These are phyloP conservation scores for Byssoonygena ceratinophila DNA, from an alignment of 2,329 filamentous ascomycete species.

Conservation along the genomic window DNA sequence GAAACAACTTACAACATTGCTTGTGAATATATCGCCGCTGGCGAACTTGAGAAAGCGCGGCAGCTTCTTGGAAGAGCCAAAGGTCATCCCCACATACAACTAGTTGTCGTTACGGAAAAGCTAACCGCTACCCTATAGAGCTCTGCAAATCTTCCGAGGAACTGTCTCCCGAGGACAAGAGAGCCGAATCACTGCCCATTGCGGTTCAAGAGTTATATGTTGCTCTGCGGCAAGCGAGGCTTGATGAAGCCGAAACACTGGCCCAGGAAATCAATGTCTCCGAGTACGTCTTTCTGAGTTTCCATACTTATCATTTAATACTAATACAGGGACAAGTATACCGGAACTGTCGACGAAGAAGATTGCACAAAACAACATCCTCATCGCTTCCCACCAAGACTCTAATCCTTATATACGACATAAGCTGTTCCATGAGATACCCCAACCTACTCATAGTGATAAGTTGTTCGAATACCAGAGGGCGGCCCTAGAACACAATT, in stretches of 20 bases:
- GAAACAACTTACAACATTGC: slow-evolving; percentile 57
- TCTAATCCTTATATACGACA: slow-evolving; percentile 50
- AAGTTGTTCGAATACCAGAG: slow-evolving; percentile 50
- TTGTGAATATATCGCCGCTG: slow-evolving; percentile 52
- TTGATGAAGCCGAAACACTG: slow-evolving; percentile 46
- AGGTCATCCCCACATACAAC: slow-evolving; percentile 29
- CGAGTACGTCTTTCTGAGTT: slow-evolving; percentile 38
- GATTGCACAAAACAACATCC: slow-evolving; percentile 51
- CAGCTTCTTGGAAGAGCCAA: slow-evolving; percentile 50
- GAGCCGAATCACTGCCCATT: slow-evolving; percentile 51
- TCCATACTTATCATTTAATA: no score
- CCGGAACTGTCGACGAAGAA: slow-evolving; percentile 48
- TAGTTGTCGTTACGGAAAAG: no score
- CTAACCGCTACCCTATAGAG: slow-evolving; percentile 27
- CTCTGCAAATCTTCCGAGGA: slow-evolving; percentile 52
- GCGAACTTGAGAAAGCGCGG: slow-evolving; percentile 48
- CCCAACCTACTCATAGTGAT: slow-evolving; percentile 41
- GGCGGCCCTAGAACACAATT: slow-evolving; percentile 45
- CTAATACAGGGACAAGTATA: slow-evolving; percentile 33
- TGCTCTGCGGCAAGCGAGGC: slow-evolving; percentile 44
- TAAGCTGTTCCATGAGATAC: slow-evolving; percentile 45
- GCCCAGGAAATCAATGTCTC: slow-evolving; percentile 42
- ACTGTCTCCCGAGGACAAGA: slow-evolving; percentile 49
- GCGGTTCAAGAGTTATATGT: slow-evolving; percentile 53
- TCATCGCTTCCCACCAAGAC: slow-evolving; percentile 38